Conservation (phyloP, 495 filamentous ascomycete species). For the Penicillium chermesinum region DNA sequence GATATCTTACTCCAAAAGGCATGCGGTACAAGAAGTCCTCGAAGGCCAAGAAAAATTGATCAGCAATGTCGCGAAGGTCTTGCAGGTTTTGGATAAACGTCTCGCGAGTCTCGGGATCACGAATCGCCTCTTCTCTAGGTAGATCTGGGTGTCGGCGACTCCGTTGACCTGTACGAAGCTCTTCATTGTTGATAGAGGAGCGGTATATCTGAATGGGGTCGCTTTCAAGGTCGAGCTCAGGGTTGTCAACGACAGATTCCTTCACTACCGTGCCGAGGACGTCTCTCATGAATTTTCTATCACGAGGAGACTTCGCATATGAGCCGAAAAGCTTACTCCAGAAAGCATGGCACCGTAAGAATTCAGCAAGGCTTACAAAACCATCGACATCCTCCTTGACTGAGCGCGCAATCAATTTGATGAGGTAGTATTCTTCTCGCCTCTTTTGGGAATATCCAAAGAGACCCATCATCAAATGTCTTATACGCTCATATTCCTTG, state of each 20-base stretch:
- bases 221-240: slow-evolving; percentile 86
- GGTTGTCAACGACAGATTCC: slow-evolving; percentile 86
- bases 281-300: slow-evolving; percentile 86
- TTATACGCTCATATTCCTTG: slow-evolving; percentile 85
- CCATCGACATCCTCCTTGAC: slow-evolving; percentile 82
- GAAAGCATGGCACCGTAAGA: slow-evolving; percentile 85
- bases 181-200: slow-evolving; percentile 91
- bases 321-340: slow-evolving; percentile 80
- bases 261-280: slow-evolving; percentile 76
- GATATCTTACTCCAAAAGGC: slow-evolving; percentile 89
- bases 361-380: slow-evolving; percentile 71
- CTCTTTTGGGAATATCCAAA: slow-evolving; percentile 97
- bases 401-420: slow-evolving; percentile 80
- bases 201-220: slow-evolving; percentile 98
- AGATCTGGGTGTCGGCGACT: slow-evolving; percentile 76
- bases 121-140: slow-evolving; percentile 84
- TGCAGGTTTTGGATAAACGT: slow-evolving; percentile 90
- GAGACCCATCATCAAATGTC: slow-evolving; percentile 91
- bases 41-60: slow-evolving; percentile 75
- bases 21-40: slow-evolving; percentile 81
- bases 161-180: slow-evolving; percentile 81
- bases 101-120: slow-evolving; percentile 83
- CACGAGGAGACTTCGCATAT: slow-evolving; percentile 86
- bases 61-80: slow-evolving; percentile 86
- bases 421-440: slow-evolving; percentile 92